Evolutionary conservation across 1,284 basidiomycete genomes (phyloP), one percentile per base, ranked within the genome.

Genomic region (Ustilago crameri): DNA sequence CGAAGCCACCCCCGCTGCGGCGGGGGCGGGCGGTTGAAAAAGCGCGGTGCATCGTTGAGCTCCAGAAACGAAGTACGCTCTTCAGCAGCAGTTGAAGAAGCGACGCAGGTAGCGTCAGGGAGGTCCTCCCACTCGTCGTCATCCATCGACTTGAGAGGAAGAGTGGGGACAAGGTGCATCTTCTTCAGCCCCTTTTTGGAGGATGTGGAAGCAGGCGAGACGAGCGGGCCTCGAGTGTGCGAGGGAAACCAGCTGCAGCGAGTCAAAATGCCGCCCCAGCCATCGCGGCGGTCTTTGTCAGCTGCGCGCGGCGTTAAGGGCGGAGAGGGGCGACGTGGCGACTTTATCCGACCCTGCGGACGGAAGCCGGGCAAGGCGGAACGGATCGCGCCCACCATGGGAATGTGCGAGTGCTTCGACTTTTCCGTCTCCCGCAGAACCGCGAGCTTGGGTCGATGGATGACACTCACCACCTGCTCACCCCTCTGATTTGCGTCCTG

Each of bases 101-200:
- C 17, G 37, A 42, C 5, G 17, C 34, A 9, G 32, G 9, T 34
- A 34, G 35, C 35, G 35, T 7, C 18, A 26, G n/a, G 14, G 26
- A 72, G 32, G 23, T 72, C 68, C 27, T 72, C 63, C 68, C 68
- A 72, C n/a, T 62, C 63, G 5, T 60, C 52, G 10, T 23, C 12
- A 18, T 38, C 3, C 1, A 8, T 9, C 18, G 37, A 30, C 20
- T 22, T 17, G 10, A 9, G 27, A 37, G 32, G n/a, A 30, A 47
- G 20, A 20, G 30, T 37, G 3, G 51, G 53, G 18, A 51, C 42
- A 22, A 62, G 49, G 1, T 50, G 15, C 14, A 68, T 35, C 14
- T 10, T 48, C 42, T 57, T 62, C 35, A 66, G 34, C 22, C 57
- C 45, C 0, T n/a, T 18, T 0, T 3, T 30, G 18, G 44, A 50